Base-by-base conservation (phyloP, 2,329 filamentous ascomycete genomes). In the Fusarium pininemorale region DNA sequence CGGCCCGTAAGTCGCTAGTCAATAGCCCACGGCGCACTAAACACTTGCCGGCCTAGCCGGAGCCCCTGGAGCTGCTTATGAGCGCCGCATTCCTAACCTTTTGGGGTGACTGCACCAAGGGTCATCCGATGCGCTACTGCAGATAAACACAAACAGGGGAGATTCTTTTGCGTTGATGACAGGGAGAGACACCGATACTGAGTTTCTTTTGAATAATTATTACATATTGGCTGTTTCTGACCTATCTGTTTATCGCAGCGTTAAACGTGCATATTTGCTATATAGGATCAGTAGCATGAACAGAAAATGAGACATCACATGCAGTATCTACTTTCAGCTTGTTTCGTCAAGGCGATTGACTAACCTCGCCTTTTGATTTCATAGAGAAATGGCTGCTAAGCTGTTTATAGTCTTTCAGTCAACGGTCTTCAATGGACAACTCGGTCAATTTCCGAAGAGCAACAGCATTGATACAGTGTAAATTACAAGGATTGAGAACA, bases 1-100 rank as follows among this genome's bases (percentile, higher is more conserved):
- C 53, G 53, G 53, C 37, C 53, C 53, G 53, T 42, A 18, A 55
- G 53, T 30, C 53, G 37, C 53, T 55, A 55, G 37, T n/a, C 37
- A 54, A 24, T 54, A 38, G 51, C 20, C 24, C 20, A 42, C 22
- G 15, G 37, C 26, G 11, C 53, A 55, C 53, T 42, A 24, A 55
- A n/a, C 20, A 42, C 20, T 55, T 55, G 53, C 37, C 53, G 53
- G 53, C 10, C 28, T 55, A 55, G 26, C 53, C 37, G 53, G 37
- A 24, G 26, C 37, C 37, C 37, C 26, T 41, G 37, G 20, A n/a
- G 26, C 15, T 42, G 53, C 53, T 32, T 18, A 18, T 55, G 35
- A 42, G 26, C 53, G 37, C 26, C 37, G 26, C 37, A 30, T n/a
- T 41, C 14, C 20, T 42, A 42, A 30, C 37, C 37, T 24, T 42